Evolutionary conservation across 1,284 basidiomycete genomes (phyloP).

Genomic region (Dichomitus squalens): DNA sequence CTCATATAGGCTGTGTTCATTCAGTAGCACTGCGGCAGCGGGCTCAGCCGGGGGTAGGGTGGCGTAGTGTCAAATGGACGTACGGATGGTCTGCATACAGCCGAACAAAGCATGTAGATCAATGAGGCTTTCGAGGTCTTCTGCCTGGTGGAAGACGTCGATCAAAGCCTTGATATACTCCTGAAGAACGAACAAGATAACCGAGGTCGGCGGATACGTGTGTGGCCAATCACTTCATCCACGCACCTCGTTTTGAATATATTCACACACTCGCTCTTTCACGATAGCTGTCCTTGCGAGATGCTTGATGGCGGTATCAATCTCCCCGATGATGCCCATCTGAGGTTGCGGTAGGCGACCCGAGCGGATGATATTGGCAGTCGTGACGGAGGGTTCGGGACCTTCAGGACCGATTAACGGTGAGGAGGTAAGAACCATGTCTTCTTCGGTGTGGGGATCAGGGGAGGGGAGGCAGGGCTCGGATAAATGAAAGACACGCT

Average conservation of each 20-base stretch:
- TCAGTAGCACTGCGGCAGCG: constrained; percentile 78
- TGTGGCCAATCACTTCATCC: constrained; percentile 4
- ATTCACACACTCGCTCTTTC: constrained; percentile 83
- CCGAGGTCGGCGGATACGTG: background rate
- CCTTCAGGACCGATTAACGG: constrained; percentile 60
- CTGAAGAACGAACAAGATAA: constrained; percentile 38
- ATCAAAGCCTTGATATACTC: constrained; percentile 90
- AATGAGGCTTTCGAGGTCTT: constrained; percentile 89
- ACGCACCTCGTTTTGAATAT: constrained; percentile 75
- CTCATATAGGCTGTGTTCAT: constrained; percentile 95
- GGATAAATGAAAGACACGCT: constrained; percentile 11
- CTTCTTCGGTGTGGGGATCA: constrained; percentile 38
- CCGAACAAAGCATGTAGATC: constrained; percentile 90
- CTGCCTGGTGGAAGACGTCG: constrained; percentile 83
- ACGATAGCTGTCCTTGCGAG: constrained; percentile 64
- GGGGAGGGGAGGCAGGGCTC: background rate
- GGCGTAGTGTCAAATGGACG: constrained; percentile 36
- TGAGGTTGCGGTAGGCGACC: constrained; percentile 73
- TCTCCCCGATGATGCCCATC: constrained; percentile 73
- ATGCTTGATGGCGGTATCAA: constrained; percentile 75
- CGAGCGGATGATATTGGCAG: constrained; percentile 64
- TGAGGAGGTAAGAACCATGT: constrained; percentile 55
- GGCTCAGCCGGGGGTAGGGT: constrained; percentile 7
- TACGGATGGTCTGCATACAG: constrained; percentile 94
- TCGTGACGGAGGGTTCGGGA: constrained; percentile 60